Conservation (phyloP, 2,329 filamentous ascomycete genomes). For the Pseudocercospora eumusae region DNA sequence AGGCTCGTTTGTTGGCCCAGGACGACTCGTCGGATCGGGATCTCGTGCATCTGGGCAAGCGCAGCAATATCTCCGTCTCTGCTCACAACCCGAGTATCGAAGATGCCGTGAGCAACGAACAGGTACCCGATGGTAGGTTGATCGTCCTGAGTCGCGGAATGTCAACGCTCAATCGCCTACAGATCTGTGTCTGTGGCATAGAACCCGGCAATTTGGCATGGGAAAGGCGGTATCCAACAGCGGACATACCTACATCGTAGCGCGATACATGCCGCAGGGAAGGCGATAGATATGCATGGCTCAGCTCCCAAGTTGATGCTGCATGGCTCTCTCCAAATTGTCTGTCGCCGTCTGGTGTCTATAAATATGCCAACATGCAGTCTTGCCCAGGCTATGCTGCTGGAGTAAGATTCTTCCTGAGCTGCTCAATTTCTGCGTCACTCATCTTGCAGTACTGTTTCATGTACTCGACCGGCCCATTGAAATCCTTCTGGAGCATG, state of each 20-base stretch:
- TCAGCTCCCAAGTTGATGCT: not conserved
- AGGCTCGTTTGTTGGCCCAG: conserved; percentile 20
- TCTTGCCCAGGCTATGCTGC: conserved; percentile 6
- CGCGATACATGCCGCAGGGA: conserved; percentile 22
- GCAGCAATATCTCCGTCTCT: conserved; percentile 42
- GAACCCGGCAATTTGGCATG: conserved; percentile 21
- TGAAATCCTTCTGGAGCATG: conserved; percentile 62
- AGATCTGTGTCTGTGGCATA: conserved; percentile 18
- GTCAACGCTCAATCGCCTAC: too few species aligned
- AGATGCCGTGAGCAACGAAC: conserved; percentile 28
- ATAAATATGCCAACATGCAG: not conserved
- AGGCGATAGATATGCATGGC: conserved; percentile 1
- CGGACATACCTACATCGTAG: conserved; percentile 22
- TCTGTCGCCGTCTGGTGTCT: not conserved
- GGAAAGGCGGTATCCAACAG: conserved; percentile 15
- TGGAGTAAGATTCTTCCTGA: conserved; percentile 50
- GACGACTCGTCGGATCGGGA: conserved; percentile 12
- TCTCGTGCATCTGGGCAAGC: conserved; percentile 27
- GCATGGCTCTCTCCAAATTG: conserved; percentile 1
- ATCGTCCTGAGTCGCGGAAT: not conserved
- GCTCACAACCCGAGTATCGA: conserved; percentile 27
- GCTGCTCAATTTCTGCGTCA: conserved; percentile 55
- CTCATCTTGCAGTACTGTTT: conserved; percentile 59
- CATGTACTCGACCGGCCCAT: conserved; percentile 66
- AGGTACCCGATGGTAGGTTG: not conserved